Evolutionary conservation across 2,329 filamentous ascomycete genomes (phyloP).

Genomic region (Alternaria triticina): DNA sequence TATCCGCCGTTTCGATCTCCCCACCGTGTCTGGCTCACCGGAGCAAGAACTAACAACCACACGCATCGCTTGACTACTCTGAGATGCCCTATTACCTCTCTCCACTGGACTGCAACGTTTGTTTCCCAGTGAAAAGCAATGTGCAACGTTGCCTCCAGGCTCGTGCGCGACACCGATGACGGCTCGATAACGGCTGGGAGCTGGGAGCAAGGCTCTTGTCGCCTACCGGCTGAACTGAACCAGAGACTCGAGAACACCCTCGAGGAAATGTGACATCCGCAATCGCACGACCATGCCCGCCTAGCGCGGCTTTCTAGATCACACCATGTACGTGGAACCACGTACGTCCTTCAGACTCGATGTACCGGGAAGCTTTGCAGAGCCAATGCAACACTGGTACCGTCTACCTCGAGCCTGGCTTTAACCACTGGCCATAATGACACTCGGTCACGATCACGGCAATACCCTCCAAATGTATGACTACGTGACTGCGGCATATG

Average conservation of each 20-base stretch:
- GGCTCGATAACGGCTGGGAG: background rate
- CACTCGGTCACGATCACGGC: conserved; percentile 2
- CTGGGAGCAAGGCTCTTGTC: background rate
- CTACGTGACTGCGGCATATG: conserved; percentile 11
- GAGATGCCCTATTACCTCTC: background rate
- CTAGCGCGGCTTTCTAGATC: background rate
- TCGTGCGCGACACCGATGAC: conserved; percentile 5
- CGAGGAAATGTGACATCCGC: conserved; percentile 11
- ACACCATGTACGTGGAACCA: conserved; percentile 5
- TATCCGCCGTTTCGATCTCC: background rate
- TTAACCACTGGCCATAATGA: conserved; percentile 1
- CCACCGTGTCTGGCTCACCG: background rate
- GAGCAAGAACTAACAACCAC: background rate
- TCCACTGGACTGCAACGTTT: background rate
- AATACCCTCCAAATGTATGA: conserved; percentile 8
- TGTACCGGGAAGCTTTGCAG: background rate
- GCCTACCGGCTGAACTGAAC: background rate
- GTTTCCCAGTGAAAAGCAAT: background rate
- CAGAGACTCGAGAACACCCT: conserved; percentile 9
- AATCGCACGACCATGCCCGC: background rate
- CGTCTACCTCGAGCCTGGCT: conserved; percentile 7
- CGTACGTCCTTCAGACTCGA: conserved; percentile 8
- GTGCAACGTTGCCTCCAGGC: conserved; percentile 8
- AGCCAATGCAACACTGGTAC: background rate
- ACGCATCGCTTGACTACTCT: background rate